Percentiles rank a stretch among this genome's conserved stretches.
These are phyloP conservation scores for Platanthera zijinensis DNA, from an alignment of 106 monocot species.

Conservation along the genomic window DNA sequence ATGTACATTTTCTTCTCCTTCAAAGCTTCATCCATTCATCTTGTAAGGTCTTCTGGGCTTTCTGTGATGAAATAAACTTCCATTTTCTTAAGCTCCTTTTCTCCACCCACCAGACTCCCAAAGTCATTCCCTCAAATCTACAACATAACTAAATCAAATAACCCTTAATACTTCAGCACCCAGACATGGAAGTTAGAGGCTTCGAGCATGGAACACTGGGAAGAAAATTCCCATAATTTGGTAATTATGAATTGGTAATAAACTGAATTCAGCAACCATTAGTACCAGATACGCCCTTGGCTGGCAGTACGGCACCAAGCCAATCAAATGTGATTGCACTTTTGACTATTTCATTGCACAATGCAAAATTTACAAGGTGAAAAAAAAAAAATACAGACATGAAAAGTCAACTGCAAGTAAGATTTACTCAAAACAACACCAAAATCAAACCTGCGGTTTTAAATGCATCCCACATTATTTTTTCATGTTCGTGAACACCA, in stretches of 20 bases:
- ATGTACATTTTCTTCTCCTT: not conserved
- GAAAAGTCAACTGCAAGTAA: not conserved
- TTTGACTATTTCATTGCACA: not conserved
- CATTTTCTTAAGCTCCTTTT: not conserved
- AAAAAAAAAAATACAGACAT: not conserved
- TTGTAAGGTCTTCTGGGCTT: too few species aligned
- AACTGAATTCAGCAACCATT: not conserved
- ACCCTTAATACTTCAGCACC: not conserved
- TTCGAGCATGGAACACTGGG: not conserved
- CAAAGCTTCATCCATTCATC: not conserved
- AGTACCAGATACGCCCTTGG: not conserved
- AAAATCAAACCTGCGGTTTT: conserved; percentile 34
- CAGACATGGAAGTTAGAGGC: not conserved
- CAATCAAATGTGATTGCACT: not conserved
- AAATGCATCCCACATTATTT: conserved; percentile 92
- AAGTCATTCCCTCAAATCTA: not conserved
- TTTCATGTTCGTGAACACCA: conserved; percentile 80
- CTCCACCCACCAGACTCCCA: not conserved
- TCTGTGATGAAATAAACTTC: not conserved
- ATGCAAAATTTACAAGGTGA: not conserved
- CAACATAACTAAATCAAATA: not conserved
- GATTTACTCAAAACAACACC: not conserved
- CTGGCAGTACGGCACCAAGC: not conserved
- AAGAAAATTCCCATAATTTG: not conserved
- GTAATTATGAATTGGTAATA: not conserved